Conservation (phyloP, 2,329 filamentous ascomycete species). For the Aspergillus melleus region DNA sequence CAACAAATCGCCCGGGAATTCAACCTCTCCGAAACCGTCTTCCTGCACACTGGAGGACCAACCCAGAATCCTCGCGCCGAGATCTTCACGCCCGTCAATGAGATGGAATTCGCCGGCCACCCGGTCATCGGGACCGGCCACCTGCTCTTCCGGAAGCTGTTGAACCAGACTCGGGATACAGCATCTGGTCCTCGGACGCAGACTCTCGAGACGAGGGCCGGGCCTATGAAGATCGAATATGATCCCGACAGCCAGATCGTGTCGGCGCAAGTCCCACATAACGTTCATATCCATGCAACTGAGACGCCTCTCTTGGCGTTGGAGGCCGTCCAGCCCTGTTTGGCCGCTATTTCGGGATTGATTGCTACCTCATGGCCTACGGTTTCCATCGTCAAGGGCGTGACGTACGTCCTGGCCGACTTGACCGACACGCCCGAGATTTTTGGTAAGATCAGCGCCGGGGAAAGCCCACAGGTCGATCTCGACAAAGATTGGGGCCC, state of each 20-base stretch:
- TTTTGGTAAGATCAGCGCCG: slow-evolving; percentile 18
- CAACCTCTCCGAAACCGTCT: slow-evolving; percentile 65
- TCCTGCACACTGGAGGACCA: slow-evolving; percentile 52
- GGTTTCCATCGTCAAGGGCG: neutral
- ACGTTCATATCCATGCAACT: neutral
- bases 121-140: slow-evolving; percentile 55
- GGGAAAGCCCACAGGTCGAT: slow-evolving; percentile 20
- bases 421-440: neutral
- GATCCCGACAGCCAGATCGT: neutral
- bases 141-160: slow-evolving; percentile 36
- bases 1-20: slow-evolving; percentile 62
- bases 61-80: slow-evolving; percentile 49
- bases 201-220: neutral
- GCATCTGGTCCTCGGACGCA: neutral
- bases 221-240: neutral
- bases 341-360: neutral
- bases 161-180: neutral
- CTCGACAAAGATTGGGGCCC: slow-evolving; percentile 30
- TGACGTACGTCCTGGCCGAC: neutral
- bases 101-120: slow-evolving; percentile 65
- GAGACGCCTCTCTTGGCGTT: neutral
- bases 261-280: neutral
- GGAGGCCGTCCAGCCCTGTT: neutral
- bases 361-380: neutral
- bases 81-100: slow-evolving; percentile 58